Percentiles rank a stretch among this genome's conserved stretches.
These are phyloP conservation scores for Dentipellis sp. DNA, from an alignment of 768 basidiomycete species.

Conservation along the genomic window DNA sequence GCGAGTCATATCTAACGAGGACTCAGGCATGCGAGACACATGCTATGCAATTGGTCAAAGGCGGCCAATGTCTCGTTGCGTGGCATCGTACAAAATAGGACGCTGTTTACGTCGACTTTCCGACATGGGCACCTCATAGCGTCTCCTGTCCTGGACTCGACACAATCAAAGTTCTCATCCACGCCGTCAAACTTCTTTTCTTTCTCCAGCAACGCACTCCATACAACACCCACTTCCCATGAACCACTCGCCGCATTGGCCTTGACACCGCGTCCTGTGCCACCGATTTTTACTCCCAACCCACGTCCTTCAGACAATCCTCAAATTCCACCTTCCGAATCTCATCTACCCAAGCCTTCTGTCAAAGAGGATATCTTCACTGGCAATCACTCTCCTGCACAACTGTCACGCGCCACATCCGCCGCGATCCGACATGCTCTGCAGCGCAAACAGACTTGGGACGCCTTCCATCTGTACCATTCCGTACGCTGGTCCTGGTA, in stretches of 20 bases:
- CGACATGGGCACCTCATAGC: conserved; percentile 7
- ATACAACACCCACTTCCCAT: neutral
- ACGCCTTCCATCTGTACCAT: conserved; percentile 8
- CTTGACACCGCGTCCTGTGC: neutral
- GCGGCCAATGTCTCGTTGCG: conserved; percentile 35
- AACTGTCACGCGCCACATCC: conserved; percentile 13
- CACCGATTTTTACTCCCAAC: neutral
- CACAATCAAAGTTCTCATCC: neutral
- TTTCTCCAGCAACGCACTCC: neutral
- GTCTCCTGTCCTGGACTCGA: neutral
- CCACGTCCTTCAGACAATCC: neutral
- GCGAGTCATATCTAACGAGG: neutral
- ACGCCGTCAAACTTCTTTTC: neutral
- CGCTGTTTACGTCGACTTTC: neutral
- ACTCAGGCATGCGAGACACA: conserved; percentile 52
- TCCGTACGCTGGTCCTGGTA: conserved; percentile 12
- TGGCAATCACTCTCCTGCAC: neutral
- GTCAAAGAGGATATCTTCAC: neutral
- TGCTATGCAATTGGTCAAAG: conserved; percentile 60
- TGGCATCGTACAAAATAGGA: neutral
- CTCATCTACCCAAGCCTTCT: neutral
- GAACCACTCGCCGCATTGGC: neutral
- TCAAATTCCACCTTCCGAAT: neutral
- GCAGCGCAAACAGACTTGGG: neutral
- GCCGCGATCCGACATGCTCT: conserved; percentile 6